A percentile compares a stretch with the other conserved stretches of the same genome.
phyloP scores from a whole-genome alignment of 805 yeast species.

The Candida odintsovae region DNA sequence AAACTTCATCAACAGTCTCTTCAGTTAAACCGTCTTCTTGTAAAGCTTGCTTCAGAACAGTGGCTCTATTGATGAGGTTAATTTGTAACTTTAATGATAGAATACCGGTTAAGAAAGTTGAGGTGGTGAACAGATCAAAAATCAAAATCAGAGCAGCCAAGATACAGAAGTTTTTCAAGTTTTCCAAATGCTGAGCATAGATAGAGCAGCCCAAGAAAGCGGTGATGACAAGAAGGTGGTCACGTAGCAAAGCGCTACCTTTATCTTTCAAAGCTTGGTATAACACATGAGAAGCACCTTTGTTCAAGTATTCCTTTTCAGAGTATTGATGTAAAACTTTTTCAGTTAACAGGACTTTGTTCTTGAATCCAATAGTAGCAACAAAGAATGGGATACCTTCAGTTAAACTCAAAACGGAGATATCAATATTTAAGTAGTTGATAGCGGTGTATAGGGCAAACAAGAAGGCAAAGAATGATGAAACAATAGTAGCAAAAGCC shows the following conservation, averaged over 20 bases:
- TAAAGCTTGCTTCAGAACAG: slow-evolving; percentile 68
- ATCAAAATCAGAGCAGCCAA: slow-evolving; percentile 64
- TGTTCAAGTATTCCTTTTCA: slow-evolving; percentile 23
- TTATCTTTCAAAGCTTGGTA: slow-evolving; percentile 30
- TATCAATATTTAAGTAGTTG: slow-evolving; percentile 47
- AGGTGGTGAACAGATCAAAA: slow-evolving; percentile 66
- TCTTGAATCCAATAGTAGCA: slow-evolving; percentile 87
- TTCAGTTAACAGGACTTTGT: slow-evolving; percentile 67
- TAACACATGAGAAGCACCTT: slow-evolving; percentile 30
- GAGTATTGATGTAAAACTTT: slow-evolving; percentile 38
- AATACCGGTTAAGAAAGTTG: slow-evolving; percentile 79
- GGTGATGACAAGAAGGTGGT: slow-evolving; percentile 64
- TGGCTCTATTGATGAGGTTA: slow-evolving; percentile 75
- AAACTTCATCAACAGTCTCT: slow-evolving; percentile 67
- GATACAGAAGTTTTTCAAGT: slow-evolving; percentile 75
- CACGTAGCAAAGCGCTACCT: slow-evolving; percentile 47
- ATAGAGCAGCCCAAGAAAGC: slow-evolving; percentile 65
- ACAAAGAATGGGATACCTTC: slow-evolving; percentile 94
- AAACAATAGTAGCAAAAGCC: slow-evolving; percentile 68
- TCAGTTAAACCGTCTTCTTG: slow-evolving; percentile 90
- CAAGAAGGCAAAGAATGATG: slow-evolving; percentile 78
- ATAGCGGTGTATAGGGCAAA: slow-evolving; percentile 67
- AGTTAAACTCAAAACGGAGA: slow-evolving; percentile 68
- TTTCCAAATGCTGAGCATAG: slow-evolving; percentile 61
- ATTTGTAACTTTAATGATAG: slow-evolving; percentile 87